A percentile compares a stretch with the other conserved stretches of the same genome.
phyloP scores from a whole-genome alignment of 139 green algal genomes.

The Desmodesmus armatus region DNA sequence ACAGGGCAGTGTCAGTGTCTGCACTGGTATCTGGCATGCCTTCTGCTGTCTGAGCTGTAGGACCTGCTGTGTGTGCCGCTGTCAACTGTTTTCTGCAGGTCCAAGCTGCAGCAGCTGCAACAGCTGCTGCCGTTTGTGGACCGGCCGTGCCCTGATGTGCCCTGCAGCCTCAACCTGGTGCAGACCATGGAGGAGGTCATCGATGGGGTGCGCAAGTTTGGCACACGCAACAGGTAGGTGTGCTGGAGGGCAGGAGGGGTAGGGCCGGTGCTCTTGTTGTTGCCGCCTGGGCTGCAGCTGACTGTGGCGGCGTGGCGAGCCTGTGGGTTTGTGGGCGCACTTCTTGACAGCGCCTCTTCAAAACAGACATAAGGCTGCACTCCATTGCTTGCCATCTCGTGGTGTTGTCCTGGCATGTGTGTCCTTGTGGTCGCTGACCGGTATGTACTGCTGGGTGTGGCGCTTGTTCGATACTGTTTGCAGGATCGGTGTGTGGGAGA shows the following conservation, averaged over 20 bases:
- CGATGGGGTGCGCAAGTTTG: conserved; percentile 29
- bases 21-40: no score
- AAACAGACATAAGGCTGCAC: no score
- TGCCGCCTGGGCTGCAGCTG: neutral
- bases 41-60: neutral
- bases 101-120: conserved; percentile 29
- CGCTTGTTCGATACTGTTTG: neutral
- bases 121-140: conserved; percentile 28
- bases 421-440: neutral
- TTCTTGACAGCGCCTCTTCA: no score
- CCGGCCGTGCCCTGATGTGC: neutral
- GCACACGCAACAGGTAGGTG: conserved; percentile 29
- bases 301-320: no score
- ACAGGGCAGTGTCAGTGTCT: no score
- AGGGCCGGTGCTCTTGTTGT: no score
- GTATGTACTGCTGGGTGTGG: neutral
- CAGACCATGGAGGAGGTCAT: conserved; percentile 19
- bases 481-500: conserved; percentile 41
- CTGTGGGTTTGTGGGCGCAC: no score
- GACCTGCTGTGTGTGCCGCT: neutral
- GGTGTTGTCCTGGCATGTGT: no score
- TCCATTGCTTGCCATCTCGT: no score
- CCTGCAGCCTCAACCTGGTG: conserved; percentile 10
- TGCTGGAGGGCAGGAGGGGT: no score
- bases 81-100: conserved; percentile 11